Evolutionary conservation across 352 stramenopile species (phyloP).

Genomic region (Phytophthora citricola): DNA sequence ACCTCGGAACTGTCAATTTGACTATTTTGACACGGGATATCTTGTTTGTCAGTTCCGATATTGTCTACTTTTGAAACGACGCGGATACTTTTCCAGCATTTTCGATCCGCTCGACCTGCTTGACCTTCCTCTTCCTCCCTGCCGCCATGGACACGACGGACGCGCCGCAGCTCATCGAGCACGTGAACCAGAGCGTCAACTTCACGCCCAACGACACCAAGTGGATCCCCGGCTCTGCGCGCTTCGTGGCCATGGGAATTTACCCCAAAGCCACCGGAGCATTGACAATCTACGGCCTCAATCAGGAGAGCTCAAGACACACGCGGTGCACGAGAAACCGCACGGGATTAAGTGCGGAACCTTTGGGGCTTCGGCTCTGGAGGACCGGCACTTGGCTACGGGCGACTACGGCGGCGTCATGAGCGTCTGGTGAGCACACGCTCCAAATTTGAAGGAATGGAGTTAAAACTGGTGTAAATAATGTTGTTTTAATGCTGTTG

Average conservation of each 20-base stretch:
- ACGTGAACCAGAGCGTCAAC: slow-evolving; percentile 91
- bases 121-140: neutral
- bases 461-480: slow-evolving; percentile 8
- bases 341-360: slow-evolving; percentile 96
- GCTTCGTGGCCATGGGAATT: slow-evolving; percentile 94
- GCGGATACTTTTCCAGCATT: slow-evolving; percentile 29
- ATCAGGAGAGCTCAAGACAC: slow-evolving; percentile 84
- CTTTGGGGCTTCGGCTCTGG: slow-evolving; percentile 93
- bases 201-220: slow-evolving; percentile 96
- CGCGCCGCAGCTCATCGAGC: slow-evolving; percentile 97
- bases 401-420: slow-evolving; percentile 83
- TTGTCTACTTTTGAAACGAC: slow-evolving; percentile 15
- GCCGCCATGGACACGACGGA: slow-evolving; percentile 94
- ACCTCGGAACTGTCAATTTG: too few relatives aligned
- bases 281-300: slow-evolving; percentile 92
- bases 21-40: too few relatives aligned
- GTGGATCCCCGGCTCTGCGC: slow-evolving; percentile 95
- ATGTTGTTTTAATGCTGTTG: slow-evolving; percentile 1
- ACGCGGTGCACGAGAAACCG: slow-evolving; percentile 76
- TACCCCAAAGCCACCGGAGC: slow-evolving; percentile 93
- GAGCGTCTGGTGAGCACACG: slow-evolving; percentile 62
- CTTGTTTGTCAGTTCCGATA: too few relatives aligned
- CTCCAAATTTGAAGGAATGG: slow-evolving; percentile 4
- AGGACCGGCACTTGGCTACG: slow-evolving; percentile 88
- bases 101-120: slow-evolving; percentile 6